A percentile compares a stretch with the other conserved stretches of the same genome.
These are phyloP conservation scores for Stagonosporopsis rhizophila DNA, from an alignment of 2,329 filamentous ascomycete species.

Conservation along the genomic window DNA sequence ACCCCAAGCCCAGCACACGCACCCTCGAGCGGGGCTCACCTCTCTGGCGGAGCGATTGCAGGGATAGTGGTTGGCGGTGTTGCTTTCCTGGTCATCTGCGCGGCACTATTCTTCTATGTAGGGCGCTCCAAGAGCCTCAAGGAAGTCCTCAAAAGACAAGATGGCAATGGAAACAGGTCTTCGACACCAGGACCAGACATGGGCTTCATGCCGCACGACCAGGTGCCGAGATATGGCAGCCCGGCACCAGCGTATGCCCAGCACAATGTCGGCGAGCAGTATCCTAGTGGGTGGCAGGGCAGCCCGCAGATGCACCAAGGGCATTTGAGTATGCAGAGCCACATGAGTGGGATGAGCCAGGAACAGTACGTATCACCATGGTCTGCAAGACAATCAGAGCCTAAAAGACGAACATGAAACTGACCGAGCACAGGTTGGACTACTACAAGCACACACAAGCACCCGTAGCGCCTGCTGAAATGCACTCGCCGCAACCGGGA, in stretches of 20 bases:
- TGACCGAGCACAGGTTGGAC: conserved; percentile 26
- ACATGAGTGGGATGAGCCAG: conserved; percentile 26
- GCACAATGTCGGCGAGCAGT: conserved; percentile 32
- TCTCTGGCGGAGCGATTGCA: conserved; percentile 52
- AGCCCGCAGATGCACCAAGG: conserved; percentile 25
- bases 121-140: conserved; percentile 52
- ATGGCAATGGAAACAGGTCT: conserved; percentile 20
- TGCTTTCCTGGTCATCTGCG: conserved; percentile 66
- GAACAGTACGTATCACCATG: conserved; percentile 29
- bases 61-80: conserved; percentile 69
- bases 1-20: background rate
- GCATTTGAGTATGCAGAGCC: conserved; percentile 29
- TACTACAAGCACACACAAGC: conserved; percentile 30
- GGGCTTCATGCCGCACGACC: conserved; percentile 13
- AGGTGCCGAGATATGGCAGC: conserved; percentile 19
- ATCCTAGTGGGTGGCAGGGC: conserved; percentile 31
- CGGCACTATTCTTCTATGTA: conserved; percentile 70
- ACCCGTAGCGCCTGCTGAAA: conserved; percentile 23
- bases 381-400: background rate
- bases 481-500: conserved; percentile 32
- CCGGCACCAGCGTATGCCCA: conserved; percentile 31
- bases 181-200: conserved; percentile 15
- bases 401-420: background rate
- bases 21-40: conserved; percentile 12
- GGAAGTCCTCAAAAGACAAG: conserved; percentile 30